Percentiles rank a stretch among this genome's conserved stretches.
phyloP scores from a whole-genome alignment of 2,329 filamentous ascomycete species.

The Colletotrichum melonis region DNA sequence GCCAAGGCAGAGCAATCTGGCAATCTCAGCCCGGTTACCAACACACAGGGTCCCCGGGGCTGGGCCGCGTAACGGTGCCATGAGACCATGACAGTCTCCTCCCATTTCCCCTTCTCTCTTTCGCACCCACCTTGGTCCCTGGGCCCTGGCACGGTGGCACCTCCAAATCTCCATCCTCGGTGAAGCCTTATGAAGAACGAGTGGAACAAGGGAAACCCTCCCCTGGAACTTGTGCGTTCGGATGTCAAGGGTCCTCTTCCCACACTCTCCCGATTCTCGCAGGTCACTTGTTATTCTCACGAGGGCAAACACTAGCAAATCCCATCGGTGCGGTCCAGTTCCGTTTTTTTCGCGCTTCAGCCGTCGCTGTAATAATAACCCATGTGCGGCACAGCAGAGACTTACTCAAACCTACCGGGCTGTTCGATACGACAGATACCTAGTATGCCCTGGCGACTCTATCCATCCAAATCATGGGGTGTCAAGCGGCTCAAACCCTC shows the following conservation, averaged over 20 bases:
- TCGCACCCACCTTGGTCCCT: neutral
- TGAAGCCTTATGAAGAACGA: slow-evolving; percentile 27
- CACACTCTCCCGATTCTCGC: slow-evolving; percentile 5
- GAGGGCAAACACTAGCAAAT: neutral
- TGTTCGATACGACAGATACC: neutral
- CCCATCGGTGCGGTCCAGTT: slow-evolving; percentile 8
- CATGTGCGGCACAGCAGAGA: neutral
- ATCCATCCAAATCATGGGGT: neutral
- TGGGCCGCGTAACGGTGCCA: slow-evolving; percentile 19
- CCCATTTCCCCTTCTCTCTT: slow-evolving; percentile 8
- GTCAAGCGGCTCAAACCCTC: neutral
- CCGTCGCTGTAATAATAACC: neutral
- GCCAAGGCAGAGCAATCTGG: slow-evolving; percentile 4
- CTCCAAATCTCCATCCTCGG: slow-evolving; percentile 7
- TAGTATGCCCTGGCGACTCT: neutral
- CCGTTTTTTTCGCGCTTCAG: slow-evolving; percentile 11
- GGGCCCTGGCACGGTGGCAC: neutral
- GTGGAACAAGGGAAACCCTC: neutral
- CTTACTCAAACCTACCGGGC: neutral
- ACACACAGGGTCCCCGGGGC: slow-evolving; percentile 17
- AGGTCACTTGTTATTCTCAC: neutral
- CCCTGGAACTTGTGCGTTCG: neutral
- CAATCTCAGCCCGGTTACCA: slow-evolving; percentile 11
- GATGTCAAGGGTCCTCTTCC: slow-evolving; percentile 1
- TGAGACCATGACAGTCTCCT: neutral